These are phyloP conservation scores for Ascochyta fabae DNA, from an alignment of 2,329 filamentous ascomycete species.

Conservation along the genomic window DNA sequence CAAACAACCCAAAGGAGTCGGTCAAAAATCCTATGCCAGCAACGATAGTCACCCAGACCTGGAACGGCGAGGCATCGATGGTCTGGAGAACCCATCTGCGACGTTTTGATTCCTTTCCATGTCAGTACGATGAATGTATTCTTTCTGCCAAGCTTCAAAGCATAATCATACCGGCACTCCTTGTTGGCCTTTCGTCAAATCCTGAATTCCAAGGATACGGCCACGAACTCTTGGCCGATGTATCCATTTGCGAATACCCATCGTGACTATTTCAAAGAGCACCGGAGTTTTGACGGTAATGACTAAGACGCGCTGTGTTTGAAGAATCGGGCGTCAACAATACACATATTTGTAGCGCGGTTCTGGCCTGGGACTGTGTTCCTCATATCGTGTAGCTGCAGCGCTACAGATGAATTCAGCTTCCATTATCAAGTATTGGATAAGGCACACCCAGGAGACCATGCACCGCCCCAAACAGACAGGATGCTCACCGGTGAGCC, in stretches of 20 bases:
- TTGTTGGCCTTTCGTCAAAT: slow-evolving; percentile 41
- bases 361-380: neutral
- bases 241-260: slow-evolving; percentile 43
- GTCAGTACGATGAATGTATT: slow-evolving; percentile 4
- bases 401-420: slow-evolving; percentile 21
- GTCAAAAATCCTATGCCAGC: slow-evolving; percentile 51
- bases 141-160: neutral
- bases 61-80: slow-evolving; percentile 43
- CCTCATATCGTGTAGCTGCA: neutral
- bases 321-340: neutral
- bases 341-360: neutral
- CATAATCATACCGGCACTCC: slow-evolving; percentile 35
- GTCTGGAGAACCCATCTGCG: slow-evolving; percentile 43
- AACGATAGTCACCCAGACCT: slow-evolving; percentile 48
- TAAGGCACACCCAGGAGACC: neutral
- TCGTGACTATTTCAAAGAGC: neutral
- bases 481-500: slow-evolving; percentile 25
- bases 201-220: slow-evolving; percentile 38
- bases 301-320: neutral
- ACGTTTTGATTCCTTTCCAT: slow-evolving; percentile 31
- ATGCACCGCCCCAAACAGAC: slow-evolving; percentile 12
- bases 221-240: slow-evolving; percentile 33
- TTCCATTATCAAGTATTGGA: slow-evolving; percentile 17
- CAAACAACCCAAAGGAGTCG: slow-evolving; percentile 50
- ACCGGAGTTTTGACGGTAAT: too few species aligned